Evolutionary conservation across 768 basidiomycete genomes (phyloP).

Genomic region (Lentinula sp.): DNA sequence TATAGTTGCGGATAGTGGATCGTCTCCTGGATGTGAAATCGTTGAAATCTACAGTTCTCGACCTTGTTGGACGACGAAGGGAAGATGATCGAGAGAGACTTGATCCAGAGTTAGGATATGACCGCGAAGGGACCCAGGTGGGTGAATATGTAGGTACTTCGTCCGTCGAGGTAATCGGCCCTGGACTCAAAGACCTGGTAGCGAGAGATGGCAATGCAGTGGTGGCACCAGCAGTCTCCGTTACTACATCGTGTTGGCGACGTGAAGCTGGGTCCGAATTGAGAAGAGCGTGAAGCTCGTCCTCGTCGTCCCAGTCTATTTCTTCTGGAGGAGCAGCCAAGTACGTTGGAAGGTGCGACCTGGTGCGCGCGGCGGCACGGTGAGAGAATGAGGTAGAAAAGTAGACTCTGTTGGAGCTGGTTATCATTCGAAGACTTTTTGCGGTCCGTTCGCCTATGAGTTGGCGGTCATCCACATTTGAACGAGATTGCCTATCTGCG

Average conservation of each 20-base stretch:
- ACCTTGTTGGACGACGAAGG: constrained; percentile 50
- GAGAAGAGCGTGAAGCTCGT: constrained; percentile 44
- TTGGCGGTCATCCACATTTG: constrained; percentile 44
- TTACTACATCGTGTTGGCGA: constrained; percentile 61
- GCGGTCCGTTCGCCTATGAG: constrained; percentile 67
- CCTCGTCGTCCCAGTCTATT: constrained; percentile 58
- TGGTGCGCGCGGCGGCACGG: neutral
- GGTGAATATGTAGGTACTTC: neutral
- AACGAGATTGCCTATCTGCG: constrained; percentile 62
- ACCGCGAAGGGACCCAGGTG: constrained; percentile 3
- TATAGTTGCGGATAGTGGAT: constrained; percentile 35
- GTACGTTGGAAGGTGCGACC: constrained; percentile 41
- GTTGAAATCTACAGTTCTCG: constrained; percentile 60
- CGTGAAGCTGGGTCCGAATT: constrained; percentile 35
- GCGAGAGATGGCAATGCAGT: neutral
- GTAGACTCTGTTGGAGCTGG: constrained; percentile 48
- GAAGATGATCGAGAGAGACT: constrained; percentile 51
- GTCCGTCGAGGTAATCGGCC: neutral
- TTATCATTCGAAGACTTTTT: constrained; percentile 52
- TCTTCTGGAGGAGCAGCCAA: constrained; percentile 47
- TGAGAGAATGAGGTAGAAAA: constrained; percentile 16
- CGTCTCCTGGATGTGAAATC: constrained; percentile 68
- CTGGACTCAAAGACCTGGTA: constrained; percentile 1
- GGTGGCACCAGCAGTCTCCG: neutral
- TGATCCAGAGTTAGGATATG: constrained; percentile 15